Base-by-base conservation (phyloP, 2,329 filamentous ascomycete genomes). In the Nemania sp. region DNA sequence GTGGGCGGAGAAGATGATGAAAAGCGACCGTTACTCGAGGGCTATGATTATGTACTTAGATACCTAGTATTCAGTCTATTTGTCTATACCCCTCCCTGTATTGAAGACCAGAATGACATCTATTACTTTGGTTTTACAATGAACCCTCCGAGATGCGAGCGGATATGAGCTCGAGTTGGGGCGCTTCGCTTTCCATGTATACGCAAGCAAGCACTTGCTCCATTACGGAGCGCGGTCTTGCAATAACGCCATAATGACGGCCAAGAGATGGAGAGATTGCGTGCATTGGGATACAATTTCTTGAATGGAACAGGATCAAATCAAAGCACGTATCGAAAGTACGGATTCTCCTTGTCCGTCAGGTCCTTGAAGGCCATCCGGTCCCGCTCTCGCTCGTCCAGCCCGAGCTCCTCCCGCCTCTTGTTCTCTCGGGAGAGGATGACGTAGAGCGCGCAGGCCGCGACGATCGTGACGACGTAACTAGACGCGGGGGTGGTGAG, bases 271-370 rank as follows among this genome's bases (percentile, higher is more conserved):
- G n/a, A n/a, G n/a, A n/a, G n/a, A n/a, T n/a, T n/a, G n/a, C n/a
- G n/a, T n/a, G n/a, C n/a, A n/a, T n/a, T n/a, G n/a, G 34, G 34
- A 35, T 35, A 35, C 15, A 39, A 39, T 4, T 29, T 29, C 25
- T n/a, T n/a, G 25, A 7, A 11, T 4, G 15, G 35, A n/a, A 39
- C 15, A 39, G 11, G 11, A 35, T 7, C 34, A 7, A 35, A 35
- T 39, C 15, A 83, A 55, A 82, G 71, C 0, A 81, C 83, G 64
- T 90, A 90, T 67, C 81, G 77, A 67, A 90, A 90, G 69, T 87
- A 87, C 1, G 81, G 80, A 66, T 90, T 90, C 73, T 90, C 78
- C 71, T 84, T 86, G 66, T 90, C 88, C 0, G 88, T 90, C 64
- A 90, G 73, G 69, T 90, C 87, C 55, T 85, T 80, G 60, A 90